Conservation (phyloP, 306 rosid species). For the Quillaja saponaria region DNA sequence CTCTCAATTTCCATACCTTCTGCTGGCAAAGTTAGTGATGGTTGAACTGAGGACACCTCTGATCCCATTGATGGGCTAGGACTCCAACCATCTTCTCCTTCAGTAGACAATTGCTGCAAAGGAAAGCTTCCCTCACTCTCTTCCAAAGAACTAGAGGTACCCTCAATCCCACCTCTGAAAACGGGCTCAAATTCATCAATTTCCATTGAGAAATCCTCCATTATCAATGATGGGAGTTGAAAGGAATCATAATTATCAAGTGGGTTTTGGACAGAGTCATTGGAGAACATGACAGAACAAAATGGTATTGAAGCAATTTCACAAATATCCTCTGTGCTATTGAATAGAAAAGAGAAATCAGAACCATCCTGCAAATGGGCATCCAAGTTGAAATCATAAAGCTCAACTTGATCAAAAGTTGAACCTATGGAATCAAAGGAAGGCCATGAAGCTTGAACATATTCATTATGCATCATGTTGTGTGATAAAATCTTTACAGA, state of each 20-base stretch:
- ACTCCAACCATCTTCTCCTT: conserved; percentile 44
- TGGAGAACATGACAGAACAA: conserved; percentile 27
- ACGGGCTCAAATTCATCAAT: conserved; percentile 35
- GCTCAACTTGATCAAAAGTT: conserved; percentile 36
- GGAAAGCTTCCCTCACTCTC: conserved; percentile 48
- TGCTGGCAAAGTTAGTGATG: conserved; percentile 41
- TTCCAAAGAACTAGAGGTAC: conserved; percentile 23
- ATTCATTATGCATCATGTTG: conserved; percentile 42
- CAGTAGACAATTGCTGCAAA: conserved; percentile 27
- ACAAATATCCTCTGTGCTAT: conserved; percentile 15
- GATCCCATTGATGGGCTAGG: conserved; percentile 48
- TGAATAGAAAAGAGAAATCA: conserved; percentile 35
- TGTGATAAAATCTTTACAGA: background rate
- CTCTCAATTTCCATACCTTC: conserved; percentile 48
- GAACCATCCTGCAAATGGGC: conserved; percentile 29
- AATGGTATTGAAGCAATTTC: conserved; percentile 24
- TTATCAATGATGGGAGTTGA: conserved; percentile 33
- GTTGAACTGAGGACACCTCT: conserved; percentile 41
- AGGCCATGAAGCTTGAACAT: conserved; percentile 39
- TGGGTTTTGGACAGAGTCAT: conserved; percentile 27
- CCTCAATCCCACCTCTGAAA: conserved; percentile 18
- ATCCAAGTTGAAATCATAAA: conserved; percentile 32
- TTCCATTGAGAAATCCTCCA: conserved; percentile 37
- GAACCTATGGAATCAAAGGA: conserved; percentile 30
- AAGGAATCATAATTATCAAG: conserved; percentile 32